phyloP scores from a whole-genome alignment of 306 rosid species.

The Vigna unguiculata region DNA sequence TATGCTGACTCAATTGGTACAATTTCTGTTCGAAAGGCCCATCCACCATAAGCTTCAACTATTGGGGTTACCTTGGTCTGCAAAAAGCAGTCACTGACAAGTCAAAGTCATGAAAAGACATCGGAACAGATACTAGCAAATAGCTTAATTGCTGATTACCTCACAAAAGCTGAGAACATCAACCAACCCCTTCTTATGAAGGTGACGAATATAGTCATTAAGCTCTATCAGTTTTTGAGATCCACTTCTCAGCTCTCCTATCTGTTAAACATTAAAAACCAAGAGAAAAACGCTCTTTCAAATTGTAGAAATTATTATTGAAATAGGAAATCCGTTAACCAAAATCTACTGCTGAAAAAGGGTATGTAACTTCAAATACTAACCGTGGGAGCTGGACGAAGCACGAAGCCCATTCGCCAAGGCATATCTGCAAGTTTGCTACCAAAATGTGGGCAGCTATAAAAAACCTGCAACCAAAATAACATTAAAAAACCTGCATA shows the following conservation, averaged over 20 bases:
- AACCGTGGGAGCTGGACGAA: conserved; percentile 92
- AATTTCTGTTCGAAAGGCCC: conserved; percentile 95
- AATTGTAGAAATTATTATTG: conserved; percentile 21
- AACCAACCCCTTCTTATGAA: conserved; percentile 80
- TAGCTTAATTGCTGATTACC: conserved; percentile 58
- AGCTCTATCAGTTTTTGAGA: conserved; percentile 84
- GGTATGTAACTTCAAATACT: conserved; percentile 54
- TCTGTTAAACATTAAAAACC: conserved; percentile 59
- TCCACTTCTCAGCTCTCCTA: conserved; percentile 96
- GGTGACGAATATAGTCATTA: conserved; percentile 82
- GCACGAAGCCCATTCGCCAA: conserved; percentile 93
- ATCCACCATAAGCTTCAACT: conserved; percentile 99
- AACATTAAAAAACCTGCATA: conserved; percentile 33
- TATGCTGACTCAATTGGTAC: conserved; percentile 98
- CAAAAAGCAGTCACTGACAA: conserved; percentile 44
- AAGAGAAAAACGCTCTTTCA: conserved; percentile 31
- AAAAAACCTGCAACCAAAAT: conserved; percentile 75
- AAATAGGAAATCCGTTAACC: conserved; percentile 28
- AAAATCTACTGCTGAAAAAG: conserved; percentile 11
- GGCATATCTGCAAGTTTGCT: conserved; percentile 99
- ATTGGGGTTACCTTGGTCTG: conserved; percentile 99
- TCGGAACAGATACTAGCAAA: conserved; percentile 17
- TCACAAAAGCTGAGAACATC: conserved; percentile 97
- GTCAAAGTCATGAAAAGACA: conserved; percentile 48
- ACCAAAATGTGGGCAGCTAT: conserved; percentile 99